A percentile compares a stretch with the other conserved stretches of the same genome.
Evolutionary conservation across 345 rosid species (phyloP).

Genomic region (Barbarea vulgaris): DNA sequence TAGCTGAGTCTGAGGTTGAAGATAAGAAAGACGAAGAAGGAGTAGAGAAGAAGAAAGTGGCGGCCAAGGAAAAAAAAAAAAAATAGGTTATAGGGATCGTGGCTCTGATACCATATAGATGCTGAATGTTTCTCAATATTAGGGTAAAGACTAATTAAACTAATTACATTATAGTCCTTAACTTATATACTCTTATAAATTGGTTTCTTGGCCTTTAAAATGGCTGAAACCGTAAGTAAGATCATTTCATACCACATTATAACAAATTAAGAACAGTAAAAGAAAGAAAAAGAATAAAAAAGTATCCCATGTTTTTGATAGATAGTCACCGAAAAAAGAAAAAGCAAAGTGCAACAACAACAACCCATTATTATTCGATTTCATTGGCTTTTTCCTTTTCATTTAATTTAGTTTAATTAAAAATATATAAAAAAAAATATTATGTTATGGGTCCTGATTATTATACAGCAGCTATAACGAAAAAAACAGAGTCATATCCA

Average conservation of each 20-base stretch:
- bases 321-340: neutral
- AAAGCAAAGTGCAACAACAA: slow-evolving; percentile 22
- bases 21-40: no score
- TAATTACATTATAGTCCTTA: no score
- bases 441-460: slow-evolving; percentile 1
- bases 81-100: no score
- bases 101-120: no score
- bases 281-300: neutral
- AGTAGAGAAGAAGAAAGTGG: no score
- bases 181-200: no score
- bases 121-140: no score
- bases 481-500: neutral
- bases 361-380: slow-evolving; percentile 28
- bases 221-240: neutral
- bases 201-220: neutral
- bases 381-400: slow-evolving; percentile 7
- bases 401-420: neutral
- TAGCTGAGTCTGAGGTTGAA: no score
- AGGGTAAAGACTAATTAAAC: no score
- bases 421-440: neutral
- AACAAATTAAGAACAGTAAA: neutral
- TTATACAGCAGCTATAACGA: neutral
- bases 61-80: no score
- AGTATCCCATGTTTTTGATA: slow-evolving; percentile 18
- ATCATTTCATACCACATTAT: neutral